Evolutionary conservation across 306 rosid genomes (phyloP).

Genomic region (Astragalus glycyphyllos): DNA sequence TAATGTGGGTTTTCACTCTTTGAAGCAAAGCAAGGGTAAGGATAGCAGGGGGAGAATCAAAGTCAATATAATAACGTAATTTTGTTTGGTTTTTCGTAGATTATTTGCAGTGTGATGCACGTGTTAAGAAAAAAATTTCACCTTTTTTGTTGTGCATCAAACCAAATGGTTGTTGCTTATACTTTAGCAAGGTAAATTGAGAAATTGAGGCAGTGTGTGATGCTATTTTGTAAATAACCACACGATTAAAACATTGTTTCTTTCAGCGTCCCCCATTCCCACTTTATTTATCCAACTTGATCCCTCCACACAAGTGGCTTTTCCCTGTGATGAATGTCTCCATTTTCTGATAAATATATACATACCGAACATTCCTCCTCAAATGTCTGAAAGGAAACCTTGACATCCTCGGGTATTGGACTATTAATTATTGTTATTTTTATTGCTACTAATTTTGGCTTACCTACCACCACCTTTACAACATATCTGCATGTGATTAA

Average conservation of each 20-base stretch:
- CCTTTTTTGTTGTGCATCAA: too few species aligned
- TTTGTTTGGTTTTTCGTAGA: too few species aligned
- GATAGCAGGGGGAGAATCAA: too few species aligned
- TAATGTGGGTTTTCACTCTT: too few species aligned
- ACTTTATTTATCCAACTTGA: slow-evolving; percentile 64
- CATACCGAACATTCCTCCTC: slow-evolving; percentile 64
- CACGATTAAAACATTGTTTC: slow-evolving; percentile 78
- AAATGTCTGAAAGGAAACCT: slow-evolving; percentile 75
- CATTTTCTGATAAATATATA: slow-evolving; percentile 65
- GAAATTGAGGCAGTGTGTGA: too few species aligned
- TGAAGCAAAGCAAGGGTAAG: too few species aligned
- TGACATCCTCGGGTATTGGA: slow-evolving; percentile 88
- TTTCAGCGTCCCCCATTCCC: slow-evolving; percentile 80
- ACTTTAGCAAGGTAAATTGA: too few species aligned
- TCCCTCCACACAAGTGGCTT: slow-evolving; percentile 69
- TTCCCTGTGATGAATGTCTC: slow-evolving; percentile 73
- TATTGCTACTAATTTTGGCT: slow-evolving; percentile 12
- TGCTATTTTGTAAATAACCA: slow-evolving; percentile 82
- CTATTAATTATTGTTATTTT: slow-evolving; percentile 5
- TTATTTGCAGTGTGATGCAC: too few species aligned
- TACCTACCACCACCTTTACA: slow-evolving; percentile 35
- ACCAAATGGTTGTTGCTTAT: too few species aligned
- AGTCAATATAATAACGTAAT: too few species aligned
- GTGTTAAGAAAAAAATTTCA: too few species aligned
- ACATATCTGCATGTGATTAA: slow-evolving; percentile 21